A percentile compares a stretch with the other conserved stretches of the same genome.
Conservation (phyloP, 306 rosid genomes). For the Styphnolobium japonicum region DNA sequence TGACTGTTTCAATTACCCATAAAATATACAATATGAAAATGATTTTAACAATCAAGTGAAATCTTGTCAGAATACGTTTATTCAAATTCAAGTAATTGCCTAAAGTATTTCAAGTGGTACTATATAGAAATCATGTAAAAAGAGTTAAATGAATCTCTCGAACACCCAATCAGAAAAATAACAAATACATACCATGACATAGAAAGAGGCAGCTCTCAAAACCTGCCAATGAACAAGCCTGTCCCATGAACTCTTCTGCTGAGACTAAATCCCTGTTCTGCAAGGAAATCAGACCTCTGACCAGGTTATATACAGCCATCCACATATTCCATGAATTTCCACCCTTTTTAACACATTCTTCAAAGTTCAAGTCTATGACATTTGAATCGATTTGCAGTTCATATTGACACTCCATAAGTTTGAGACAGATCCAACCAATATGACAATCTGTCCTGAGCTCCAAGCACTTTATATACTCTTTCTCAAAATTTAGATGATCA, state of each 20-base stretch:
- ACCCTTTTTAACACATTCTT: slow-evolving; percentile 42
- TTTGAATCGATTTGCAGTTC: slow-evolving; percentile 43
- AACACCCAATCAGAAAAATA: slow-evolving; percentile 1
- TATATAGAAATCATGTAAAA: not conserved
- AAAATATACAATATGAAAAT: not conserved
- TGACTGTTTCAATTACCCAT: not conserved
- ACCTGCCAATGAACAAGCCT: slow-evolving; percentile 66
- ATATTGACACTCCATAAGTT: slow-evolving; percentile 57
- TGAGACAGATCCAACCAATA: slow-evolving; percentile 90
- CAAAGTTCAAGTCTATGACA: slow-evolving; percentile 48
- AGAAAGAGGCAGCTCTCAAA: slow-evolving; percentile 69
- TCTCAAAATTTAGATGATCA: slow-evolving; percentile 52
- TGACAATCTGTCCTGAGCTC: slow-evolving; percentile 66
- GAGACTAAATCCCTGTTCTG: slow-evolving; percentile 56
- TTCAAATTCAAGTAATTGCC: slow-evolving; percentile 17
- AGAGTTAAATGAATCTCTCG: not conserved
- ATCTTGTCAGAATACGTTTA: not conserved
- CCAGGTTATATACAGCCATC: slow-evolving; percentile 63
- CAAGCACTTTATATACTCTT: slow-evolving; percentile 64
- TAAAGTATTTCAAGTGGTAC: not conserved
- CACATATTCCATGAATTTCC: slow-evolving; percentile 48
- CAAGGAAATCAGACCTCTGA: slow-evolving; percentile 53
- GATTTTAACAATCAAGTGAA: not conserved
- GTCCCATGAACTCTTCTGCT: slow-evolving; percentile 68
- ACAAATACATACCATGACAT: slow-evolving; percentile 69